phyloP scores from a whole-genome alignment of 2,329 filamentous ascomycete genomes.

The Penicillium sp. region DNA sequence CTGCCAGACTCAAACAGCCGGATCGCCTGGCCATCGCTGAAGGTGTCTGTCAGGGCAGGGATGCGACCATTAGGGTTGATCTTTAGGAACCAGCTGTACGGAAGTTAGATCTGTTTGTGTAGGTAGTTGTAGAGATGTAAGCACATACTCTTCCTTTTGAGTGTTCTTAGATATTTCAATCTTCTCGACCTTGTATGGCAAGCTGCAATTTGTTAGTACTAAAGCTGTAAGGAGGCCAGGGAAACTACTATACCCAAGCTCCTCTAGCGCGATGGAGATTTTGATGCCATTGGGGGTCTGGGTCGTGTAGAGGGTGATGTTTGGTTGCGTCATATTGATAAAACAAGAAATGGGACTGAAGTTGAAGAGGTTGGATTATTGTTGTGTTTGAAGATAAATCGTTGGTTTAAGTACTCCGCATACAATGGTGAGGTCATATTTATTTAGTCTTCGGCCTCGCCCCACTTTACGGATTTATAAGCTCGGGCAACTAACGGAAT shows the following conservation, averaged over 20 bases:
- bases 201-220: conserved; percentile 31
- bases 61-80: conserved; percentile 95
- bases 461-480: conserved; percentile 8
- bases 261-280: conserved; percentile 80
- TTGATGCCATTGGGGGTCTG: conserved; percentile 90
- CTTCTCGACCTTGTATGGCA: conserved; percentile 73
- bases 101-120: conserved; percentile 8
- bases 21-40: conserved; percentile 70
- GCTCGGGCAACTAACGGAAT: neutral
- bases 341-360: neutral
- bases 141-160: conserved; percentile 66
- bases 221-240: neutral
- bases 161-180: conserved; percentile 72
- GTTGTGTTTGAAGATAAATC: neutral
- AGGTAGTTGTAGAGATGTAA: neutral
- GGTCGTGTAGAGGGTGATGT: conserved; percentile 79
- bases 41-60: conserved; percentile 79
- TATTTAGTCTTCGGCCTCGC: neutral
- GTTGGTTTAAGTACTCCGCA: conserved; percentile 3
- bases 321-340: conserved; percentile 43
- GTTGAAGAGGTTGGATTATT: too few species aligned
- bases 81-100: conserved; percentile 70
- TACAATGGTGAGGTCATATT: neutral
- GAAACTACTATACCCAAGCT: conserved; percentile 60
- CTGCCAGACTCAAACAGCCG: conserved; percentile 79